Evolutionary conservation across 257 asterid species (phyloP).

Genomic region (Misopates orontium): DNA sequence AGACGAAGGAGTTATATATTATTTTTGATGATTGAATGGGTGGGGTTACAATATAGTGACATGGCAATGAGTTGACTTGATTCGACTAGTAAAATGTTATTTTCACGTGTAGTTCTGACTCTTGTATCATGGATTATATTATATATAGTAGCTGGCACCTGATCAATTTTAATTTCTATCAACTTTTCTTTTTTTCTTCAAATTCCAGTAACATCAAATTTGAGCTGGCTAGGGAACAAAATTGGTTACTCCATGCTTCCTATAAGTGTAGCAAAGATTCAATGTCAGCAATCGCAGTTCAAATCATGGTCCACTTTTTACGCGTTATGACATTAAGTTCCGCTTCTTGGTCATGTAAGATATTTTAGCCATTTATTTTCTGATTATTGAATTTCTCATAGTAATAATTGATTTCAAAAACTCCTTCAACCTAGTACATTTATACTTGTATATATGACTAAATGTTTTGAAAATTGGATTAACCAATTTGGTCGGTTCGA

Average conservation of each 20-base stretch:
- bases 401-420: too few relatives aligned
- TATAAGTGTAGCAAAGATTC: neutral
- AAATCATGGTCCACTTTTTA: neutral
- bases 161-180: neutral
- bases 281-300: neutral
- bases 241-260: neutral
- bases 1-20: neutral
- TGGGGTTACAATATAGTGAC: neutral
- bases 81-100: neutral
- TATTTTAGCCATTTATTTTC: too few relatives aligned
- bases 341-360: too few relatives aligned
- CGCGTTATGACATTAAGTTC: neutral
- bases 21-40: neutral
- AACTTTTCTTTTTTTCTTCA: neutral
- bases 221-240: neutral
- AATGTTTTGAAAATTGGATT: too few relatives aligned
- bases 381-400: too few relatives aligned
- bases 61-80: constrained; percentile 16
- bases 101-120: constrained; percentile 17
- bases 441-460: too few relatives aligned
- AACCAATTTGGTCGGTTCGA: too few relatives aligned
- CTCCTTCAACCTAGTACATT: too few relatives aligned
- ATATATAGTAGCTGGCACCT: constrained; percentile 15
- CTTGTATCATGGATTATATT: neutral
- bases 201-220: neutral